Base-by-base conservation (phyloP, 345 rosid genomes). In the Mangifera indica region DNA sequence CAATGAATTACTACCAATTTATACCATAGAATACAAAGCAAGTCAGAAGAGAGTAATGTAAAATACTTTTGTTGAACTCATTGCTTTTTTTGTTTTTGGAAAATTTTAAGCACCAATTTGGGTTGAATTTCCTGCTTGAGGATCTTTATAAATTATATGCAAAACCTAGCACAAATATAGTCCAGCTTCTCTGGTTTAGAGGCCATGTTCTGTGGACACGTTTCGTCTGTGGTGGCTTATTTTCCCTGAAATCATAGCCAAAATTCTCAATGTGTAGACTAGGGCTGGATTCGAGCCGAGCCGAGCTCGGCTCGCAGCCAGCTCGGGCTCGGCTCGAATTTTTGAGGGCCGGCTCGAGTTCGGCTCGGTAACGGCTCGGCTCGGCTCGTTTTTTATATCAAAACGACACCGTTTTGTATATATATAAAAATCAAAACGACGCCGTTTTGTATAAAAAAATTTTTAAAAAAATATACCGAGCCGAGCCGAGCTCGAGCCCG, bases 141-240 rank as follows among this genome's bases (percentile, higher is more conserved):
- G 11, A n/a, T 32, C 0, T 9, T 45, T 4, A n/a, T n/a, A n/a
- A n/a, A n/a, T n/a, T n/a, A 0, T 2, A 2, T 17, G 18, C 5
- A 25, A 18, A 48, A 58, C 20, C n/a, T 11, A 18, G 1, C 1
- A 15, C 29, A 22, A n/a, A 13, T n/a, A 25, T 29, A 29, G 37
- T n/a, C 66, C 26, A 22, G 32, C n/a, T 62, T 24, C 14, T 51
- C 20, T 25, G 60, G 29, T 9, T 18, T 9, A 60, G 53, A 73
- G 56, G 22, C 10, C 17, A 37, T 14, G 52, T 10, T 48, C 18
- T 14, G 4, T 14, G 58, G 78, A 66, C 76, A 71, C 51, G 70
- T 74, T 20, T 13, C 46, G 25, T 13, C 12, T 45, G 69, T 1
- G 46, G 56, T 66, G 81, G 66, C 78, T 29, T 24, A 18, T 65